A percentile compares a stretch with the other conserved stretches of the same genome.
Conservation (phyloP, 2,329 filamentous ascomycete species). For the Aureobasidium lini region DNA sequence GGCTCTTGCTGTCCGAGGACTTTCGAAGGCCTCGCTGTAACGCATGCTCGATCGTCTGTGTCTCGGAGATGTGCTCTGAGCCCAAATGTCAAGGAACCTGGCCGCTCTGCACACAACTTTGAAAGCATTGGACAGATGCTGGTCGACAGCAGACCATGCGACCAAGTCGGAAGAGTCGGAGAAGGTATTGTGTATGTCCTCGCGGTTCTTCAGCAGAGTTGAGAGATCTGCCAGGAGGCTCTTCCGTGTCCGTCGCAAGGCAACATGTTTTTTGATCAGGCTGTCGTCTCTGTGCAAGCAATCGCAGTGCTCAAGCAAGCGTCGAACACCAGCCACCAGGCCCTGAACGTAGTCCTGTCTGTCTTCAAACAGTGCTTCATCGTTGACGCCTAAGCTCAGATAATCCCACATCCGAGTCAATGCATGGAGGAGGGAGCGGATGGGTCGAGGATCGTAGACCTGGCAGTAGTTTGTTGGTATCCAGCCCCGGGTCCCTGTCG, state of each 20-base stretch:
- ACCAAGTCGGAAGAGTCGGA: constrained; percentile 46
- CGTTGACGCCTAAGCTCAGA: constrained; percentile 57
- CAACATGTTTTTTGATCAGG: constrained; percentile 67
- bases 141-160: constrained; percentile 73
- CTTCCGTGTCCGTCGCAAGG: constrained; percentile 73
- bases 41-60: not conserved
- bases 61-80: constrained; percentile 37
- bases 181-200: constrained; percentile 71
- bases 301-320: constrained; percentile 77
- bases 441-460: constrained; percentile 80
- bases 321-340: constrained; percentile 86
- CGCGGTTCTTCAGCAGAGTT: constrained; percentile 79
- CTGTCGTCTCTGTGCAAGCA: constrained; percentile 77
- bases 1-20: not conserved
- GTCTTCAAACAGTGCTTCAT: constrained; percentile 70
- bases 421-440: constrained; percentile 76
- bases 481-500: constrained; percentile 85
- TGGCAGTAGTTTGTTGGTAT: constrained; percentile 98
- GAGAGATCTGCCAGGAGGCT: constrained; percentile 84
- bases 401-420: constrained; percentile 90
- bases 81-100: constrained; percentile 79
- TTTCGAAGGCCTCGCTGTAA: not conserved
- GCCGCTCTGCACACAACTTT: constrained; percentile 89
- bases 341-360: constrained; percentile 93
- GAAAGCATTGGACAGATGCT: constrained; percentile 90